A percentile compares a stretch with the other conserved stretches of the same genome.
Evolutionary conservation across 352 stramenopile species (phyloP).

Genomic region (Pythium biforme): DNA sequence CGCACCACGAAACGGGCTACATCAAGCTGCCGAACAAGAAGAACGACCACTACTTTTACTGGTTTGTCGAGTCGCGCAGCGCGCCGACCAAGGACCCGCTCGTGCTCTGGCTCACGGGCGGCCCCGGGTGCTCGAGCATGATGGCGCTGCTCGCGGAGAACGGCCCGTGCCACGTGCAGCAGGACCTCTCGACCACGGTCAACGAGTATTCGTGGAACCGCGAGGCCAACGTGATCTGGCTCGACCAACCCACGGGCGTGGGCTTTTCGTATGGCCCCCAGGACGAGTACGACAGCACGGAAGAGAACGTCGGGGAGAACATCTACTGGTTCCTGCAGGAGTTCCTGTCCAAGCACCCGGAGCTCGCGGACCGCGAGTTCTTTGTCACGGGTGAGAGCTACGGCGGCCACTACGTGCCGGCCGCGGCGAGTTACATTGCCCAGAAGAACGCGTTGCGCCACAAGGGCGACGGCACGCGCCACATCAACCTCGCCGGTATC

Average conservation of each 20-base stretch:
- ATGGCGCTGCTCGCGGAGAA: slow-evolving; percentile 49
- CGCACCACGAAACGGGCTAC: slow-evolving; percentile 34
- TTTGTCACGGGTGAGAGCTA: slow-evolving; percentile 64
- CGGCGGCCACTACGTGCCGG: slow-evolving; percentile 54
- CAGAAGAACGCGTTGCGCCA: slow-evolving; percentile 25
- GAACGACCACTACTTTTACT: slow-evolving; percentile 57
- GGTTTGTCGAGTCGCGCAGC: slow-evolving; percentile 40
- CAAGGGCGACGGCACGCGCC: slow-evolving; percentile 30
- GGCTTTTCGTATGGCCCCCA: slow-evolving; percentile 35
- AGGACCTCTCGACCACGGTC: slow-evolving; percentile 28
- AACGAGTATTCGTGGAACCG: slow-evolving; percentile 52
- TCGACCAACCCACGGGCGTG: slow-evolving; percentile 39
- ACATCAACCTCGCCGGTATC: slow-evolving; percentile 57
- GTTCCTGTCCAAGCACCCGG: slow-evolving; percentile 45
- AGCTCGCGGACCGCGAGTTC: slow-evolving; percentile 40
- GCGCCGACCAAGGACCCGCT: slow-evolving; percentile 41
- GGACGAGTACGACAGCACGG: slow-evolving; percentile 39
- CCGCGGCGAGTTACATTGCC: slow-evolving; percentile 41
- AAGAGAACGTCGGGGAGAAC: slow-evolving; percentile 43
- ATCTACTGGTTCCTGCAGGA: slow-evolving; percentile 54
- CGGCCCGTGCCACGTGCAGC: slow-evolving; percentile 40
- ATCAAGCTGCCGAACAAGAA: slow-evolving; percentile 26
- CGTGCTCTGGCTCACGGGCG: slow-evolving; percentile 56
- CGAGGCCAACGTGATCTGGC: slow-evolving; percentile 50
- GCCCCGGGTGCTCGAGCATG: slow-evolving; percentile 36